Evolutionary conservation across 176 grass and related monocot species (phyloP).

Genomic region (Cenchrus purpureus): DNA sequence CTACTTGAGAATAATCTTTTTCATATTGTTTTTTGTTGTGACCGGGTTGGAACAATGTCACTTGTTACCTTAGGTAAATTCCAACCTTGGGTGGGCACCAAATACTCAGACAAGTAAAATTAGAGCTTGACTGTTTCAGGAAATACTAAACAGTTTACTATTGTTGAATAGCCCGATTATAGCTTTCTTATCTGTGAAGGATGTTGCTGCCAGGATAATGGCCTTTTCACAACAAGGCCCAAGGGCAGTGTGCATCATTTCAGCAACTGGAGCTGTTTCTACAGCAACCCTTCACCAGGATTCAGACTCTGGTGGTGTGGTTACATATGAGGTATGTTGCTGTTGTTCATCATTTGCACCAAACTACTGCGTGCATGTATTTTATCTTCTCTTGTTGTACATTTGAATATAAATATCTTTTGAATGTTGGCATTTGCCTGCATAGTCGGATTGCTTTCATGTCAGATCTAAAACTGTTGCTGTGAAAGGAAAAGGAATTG

Average conservation of each 20-base stretch:
- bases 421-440: neutral
- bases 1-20: neutral
- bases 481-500: neutral
- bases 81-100: neutral
- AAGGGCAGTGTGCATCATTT: constrained; percentile 89
- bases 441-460: neutral
- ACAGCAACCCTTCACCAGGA: constrained; percentile 78
- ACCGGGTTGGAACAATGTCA: neutral
- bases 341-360: neutral
- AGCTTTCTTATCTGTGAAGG: constrained; percentile 52
- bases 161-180: constrained; percentile 5
- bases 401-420: neutral
- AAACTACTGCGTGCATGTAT: neutral
- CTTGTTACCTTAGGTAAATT: constrained; percentile 15
- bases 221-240: constrained; percentile 94
- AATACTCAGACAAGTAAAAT: neutral
- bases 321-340: constrained; percentile 78
- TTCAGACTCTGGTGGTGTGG: constrained; percentile 60
- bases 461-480: neutral
- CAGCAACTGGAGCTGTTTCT: constrained; percentile 85
- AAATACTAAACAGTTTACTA: neutral
- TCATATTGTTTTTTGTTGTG: neutral
- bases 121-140: neutral
- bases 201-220: constrained; percentile 85
- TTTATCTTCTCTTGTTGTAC: neutral